Conservation (phyloP, 495 filamentous ascomycete species). For the Talaromyces borbonicus region DNA sequence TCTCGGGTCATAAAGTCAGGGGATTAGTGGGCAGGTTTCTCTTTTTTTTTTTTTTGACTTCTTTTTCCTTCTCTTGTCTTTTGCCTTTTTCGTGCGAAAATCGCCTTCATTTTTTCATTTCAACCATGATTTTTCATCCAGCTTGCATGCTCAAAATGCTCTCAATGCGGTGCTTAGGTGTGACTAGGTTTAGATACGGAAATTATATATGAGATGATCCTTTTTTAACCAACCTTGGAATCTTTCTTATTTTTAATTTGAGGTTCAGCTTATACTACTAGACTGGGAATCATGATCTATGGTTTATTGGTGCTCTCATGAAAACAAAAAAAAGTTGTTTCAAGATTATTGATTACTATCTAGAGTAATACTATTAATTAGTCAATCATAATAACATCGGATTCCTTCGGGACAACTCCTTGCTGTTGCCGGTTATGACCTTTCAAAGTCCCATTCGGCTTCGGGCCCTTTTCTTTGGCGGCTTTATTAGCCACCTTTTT, state of each 20-base stretch:
- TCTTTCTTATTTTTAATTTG: neutral
- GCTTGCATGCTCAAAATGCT: neutral
- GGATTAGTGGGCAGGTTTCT: no score
- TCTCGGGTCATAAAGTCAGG: no score
- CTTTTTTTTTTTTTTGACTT: no score
- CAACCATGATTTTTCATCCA: neutral
- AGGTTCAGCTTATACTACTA: no score
- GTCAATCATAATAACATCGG: slow-evolving; percentile 11
- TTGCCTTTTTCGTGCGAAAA: no score
- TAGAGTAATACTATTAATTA: slow-evolving; percentile 3
- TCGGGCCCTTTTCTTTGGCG: neutral
- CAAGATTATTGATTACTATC: slow-evolving; percentile 5
- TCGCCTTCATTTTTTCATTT: no score
- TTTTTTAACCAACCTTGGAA: neutral
- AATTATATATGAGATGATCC: neutral
- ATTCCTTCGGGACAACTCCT: neutral
- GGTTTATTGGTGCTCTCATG: no score
- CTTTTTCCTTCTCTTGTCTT: no score
- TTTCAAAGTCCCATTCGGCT: neutral
- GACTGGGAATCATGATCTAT: no score
- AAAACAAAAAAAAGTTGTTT: neutral
- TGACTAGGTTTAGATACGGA: neutral
- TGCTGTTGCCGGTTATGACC: neutral
- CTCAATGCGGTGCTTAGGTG: neutral
- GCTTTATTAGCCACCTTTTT: neutral